Conservation (phyloP, 2,329 filamentous ascomycete genomes). For the Cladosporium cucumerinum region DNA sequence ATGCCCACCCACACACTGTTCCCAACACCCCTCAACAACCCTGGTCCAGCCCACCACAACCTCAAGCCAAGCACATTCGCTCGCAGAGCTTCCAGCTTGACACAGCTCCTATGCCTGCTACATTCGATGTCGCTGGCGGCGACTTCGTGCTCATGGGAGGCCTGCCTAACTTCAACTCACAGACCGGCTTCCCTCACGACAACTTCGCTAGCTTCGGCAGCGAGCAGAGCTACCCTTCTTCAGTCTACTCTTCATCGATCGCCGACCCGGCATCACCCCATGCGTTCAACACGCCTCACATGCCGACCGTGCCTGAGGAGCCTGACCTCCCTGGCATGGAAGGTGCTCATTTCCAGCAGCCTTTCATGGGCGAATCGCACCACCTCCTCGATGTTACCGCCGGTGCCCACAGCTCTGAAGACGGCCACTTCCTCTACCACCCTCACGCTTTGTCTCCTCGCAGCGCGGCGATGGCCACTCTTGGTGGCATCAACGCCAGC, state of each 20-base stretch:
- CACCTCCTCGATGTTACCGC: slow-evolving; percentile 27
- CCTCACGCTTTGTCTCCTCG: slow-evolving; percentile 31
- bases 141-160: slow-evolving; percentile 8
- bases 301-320: slow-evolving; percentile 39
- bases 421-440: slow-evolving; percentile 16
- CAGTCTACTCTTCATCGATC: slow-evolving; percentile 48
- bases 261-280: slow-evolving; percentile 46
- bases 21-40: slow-evolving; percentile 45
- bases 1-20: slow-evolving; percentile 46
- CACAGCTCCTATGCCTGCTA: slow-evolving; percentile 48
- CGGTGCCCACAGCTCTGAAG: slow-evolving; percentile 20
- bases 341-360: slow-evolving; percentile 25
- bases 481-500: slow-evolving; percentile 56
- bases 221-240: slow-evolving; percentile 47
- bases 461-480: slow-evolving; percentile 45
- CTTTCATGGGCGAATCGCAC: slow-evolving; percentile 23
- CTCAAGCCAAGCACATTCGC: slow-evolving; percentile 30
- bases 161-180: slow-evolving; percentile 10
- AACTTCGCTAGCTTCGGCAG: slow-evolving; percentile 31
- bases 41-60: slow-evolving; percentile 35
- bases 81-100: slow-evolving; percentile 47
- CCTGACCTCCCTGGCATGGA: slow-evolving; percentile 22
- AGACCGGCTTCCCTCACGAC: slow-evolving; percentile 12
- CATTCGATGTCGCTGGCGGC: slow-evolving; percentile 36
- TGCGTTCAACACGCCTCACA: slow-evolving; percentile 35